Conservation (phyloP, 305 asterid genomes). For the Fraxinus paxiana region DNA sequence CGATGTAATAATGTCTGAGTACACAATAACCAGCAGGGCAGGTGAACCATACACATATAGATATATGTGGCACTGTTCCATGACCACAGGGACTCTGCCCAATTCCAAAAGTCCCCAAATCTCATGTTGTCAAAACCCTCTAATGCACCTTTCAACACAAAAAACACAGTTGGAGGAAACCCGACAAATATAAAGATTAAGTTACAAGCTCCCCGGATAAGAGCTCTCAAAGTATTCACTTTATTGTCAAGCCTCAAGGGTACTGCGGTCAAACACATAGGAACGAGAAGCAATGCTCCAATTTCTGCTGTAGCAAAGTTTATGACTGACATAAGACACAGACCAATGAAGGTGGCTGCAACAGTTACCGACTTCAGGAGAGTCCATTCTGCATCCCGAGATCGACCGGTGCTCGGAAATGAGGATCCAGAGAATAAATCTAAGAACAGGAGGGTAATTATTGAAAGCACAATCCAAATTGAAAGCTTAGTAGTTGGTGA, state of each 20-base stretch:
- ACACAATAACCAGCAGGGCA: conserved; percentile 92
- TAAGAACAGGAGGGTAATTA: conserved; percentile 44
- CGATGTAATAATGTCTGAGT: conserved; percentile 46
- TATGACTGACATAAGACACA: conserved; percentile 82
- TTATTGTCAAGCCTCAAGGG: conserved; percentile 51
- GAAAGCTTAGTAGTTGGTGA: conserved; percentile 48
- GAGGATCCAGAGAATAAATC: conserved; percentile 37
- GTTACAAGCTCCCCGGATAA: conserved; percentile 42
- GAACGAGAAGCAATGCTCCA: conserved; percentile 82
- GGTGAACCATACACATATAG: conserved; percentile 75
- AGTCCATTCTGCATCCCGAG: conserved; percentile 51
- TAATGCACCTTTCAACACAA: conserved; percentile 50
- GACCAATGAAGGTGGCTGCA: conserved; percentile 75
- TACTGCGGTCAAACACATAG: conserved; percentile 63
- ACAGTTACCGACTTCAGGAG: conserved; percentile 70
- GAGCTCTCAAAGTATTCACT: conserved; percentile 30
- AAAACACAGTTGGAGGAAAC: conserved; percentile 59
- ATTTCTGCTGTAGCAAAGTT: conserved; percentile 89
- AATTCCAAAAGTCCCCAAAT: conserved; percentile 72
- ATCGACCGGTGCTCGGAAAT: conserved; percentile 17
- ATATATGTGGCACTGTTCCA: conserved; percentile 94
- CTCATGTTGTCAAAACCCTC: conserved; percentile 44
- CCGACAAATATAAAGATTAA: conserved; percentile 38
- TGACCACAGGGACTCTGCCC: conserved; percentile 79
- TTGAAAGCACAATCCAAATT: conserved; percentile 48